Conservation (phyloP, 2,329 filamentous ascomycete genomes). For the Pezicula carpinea region DNA sequence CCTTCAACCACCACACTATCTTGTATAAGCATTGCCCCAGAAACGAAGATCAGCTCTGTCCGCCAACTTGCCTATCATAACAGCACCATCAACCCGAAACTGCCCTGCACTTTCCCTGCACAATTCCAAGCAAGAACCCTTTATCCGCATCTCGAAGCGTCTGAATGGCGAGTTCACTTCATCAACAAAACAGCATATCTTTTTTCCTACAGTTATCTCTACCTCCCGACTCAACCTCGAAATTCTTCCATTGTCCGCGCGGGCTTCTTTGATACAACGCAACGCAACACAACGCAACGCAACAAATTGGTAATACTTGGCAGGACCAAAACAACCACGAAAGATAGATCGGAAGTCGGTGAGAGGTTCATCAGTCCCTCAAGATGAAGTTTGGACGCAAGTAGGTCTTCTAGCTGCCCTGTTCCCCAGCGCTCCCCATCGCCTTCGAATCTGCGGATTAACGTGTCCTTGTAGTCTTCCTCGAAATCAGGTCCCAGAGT, state of each 20-base stretch:
- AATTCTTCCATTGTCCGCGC: conserved; percentile 1
- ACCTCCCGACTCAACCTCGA: neutral
- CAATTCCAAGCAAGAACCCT: neutral
- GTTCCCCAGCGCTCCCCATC: neutral
- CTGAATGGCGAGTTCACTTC: conserved; percentile 26
- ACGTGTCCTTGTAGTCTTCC: conserved; percentile 49
- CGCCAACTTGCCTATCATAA: no score
- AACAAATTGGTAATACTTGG: no score
- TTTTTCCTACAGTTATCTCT: conserved; percentile 15
- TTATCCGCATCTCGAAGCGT: neutral
- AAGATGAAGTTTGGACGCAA: conserved; percentile 61
- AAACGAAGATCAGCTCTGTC: no score
- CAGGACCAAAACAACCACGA: neutral
- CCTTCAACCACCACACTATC: no score
- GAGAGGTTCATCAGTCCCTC: conserved; percentile 1
- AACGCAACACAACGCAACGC: no score
- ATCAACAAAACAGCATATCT: conserved; percentile 22
- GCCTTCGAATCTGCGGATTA: neutral
- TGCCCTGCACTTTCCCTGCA: neutral
- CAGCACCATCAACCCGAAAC: neutral
- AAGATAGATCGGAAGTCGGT: neutral
- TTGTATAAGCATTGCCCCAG: no score
- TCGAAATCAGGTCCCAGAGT: conserved; percentile 82
- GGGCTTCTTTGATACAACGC: neutral
- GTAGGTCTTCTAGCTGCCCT: conserved; percentile 35